phyloP scores from a whole-genome alignment of 805 yeast species.

The Blastobotrys chiropterorum region DNA sequence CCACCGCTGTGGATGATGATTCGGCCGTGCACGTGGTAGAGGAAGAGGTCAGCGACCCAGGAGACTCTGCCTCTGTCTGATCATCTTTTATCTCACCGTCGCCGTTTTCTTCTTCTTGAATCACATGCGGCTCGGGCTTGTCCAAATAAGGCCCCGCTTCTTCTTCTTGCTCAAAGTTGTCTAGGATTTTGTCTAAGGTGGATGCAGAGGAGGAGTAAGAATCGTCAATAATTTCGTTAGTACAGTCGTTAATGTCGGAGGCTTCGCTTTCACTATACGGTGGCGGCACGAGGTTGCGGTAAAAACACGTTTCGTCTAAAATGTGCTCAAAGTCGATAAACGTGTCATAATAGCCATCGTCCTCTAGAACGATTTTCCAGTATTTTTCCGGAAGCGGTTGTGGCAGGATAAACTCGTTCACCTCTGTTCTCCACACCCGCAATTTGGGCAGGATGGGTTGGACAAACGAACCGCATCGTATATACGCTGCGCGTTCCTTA shows the following conservation, averaged over 20 bases:
- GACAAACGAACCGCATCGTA: conserved; percentile 62
- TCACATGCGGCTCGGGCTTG: too few relatives aligned
- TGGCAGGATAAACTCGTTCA: conserved; percentile 51
- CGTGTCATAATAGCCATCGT: neutral
- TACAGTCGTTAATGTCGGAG: neutral
- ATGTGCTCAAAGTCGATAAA: conserved; percentile 15
- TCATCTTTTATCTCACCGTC: neutral
- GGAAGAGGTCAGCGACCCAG: too few relatives aligned
- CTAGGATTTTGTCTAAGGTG: conserved; percentile 22
- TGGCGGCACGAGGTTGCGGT: conserved; percentile 7
- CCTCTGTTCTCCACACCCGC: conserved; percentile 46
- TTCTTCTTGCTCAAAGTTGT: conserved; percentile 15
- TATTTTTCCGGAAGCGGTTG: conserved; percentile 69
- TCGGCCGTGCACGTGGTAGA: too few relatives aligned
- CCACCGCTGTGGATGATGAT: too few relatives aligned
- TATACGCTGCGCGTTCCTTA: conserved; percentile 51
- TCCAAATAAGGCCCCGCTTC: too few relatives aligned
- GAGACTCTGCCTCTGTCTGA: too few relatives aligned
- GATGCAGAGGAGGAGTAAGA: conserved; percentile 21
- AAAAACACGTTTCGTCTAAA: conserved; percentile 14
- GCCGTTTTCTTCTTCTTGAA: neutral
- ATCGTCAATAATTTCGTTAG: neutral
- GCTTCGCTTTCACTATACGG: neutral
- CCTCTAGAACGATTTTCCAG: conserved; percentile 45
- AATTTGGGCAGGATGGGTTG: conserved; percentile 68